A percentile compares a stretch with the other conserved stretches of the same genome.
Evolutionary conservation across 1,284 basidiomycete species (phyloP).

Genomic region (Cryptococcus sp.): DNA sequence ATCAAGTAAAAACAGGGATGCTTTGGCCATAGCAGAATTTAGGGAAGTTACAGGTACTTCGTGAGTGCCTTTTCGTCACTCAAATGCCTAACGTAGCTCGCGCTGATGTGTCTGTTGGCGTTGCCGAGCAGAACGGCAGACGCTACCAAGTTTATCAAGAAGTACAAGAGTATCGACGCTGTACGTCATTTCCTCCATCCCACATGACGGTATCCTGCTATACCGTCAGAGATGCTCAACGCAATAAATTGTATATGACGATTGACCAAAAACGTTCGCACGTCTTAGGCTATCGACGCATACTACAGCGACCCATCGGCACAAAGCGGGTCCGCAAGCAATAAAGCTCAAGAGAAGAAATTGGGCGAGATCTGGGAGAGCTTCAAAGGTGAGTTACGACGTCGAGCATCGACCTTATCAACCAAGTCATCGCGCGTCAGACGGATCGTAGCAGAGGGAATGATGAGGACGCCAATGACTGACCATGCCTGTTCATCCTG

Average conservation of each 20-base stretch:
- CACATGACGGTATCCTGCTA: too few relatives aligned
- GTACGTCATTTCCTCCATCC: constrained; percentile 18
- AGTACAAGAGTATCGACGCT: constrained; percentile 46
- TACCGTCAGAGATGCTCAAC: too few relatives aligned
- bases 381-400: constrained; percentile 46
- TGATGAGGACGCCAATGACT: neutral
- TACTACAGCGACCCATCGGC: constrained; percentile 43
- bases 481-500: neutral
- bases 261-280: neutral
- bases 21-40: constrained; percentile 33
- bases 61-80: constrained; percentile 26
- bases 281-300: constrained; percentile 40
- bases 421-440: neutral
- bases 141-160: constrained; percentile 47
- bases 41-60: constrained; percentile 44
- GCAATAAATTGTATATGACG: neutral
- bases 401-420: neutral
- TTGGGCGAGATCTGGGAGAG: constrained; percentile 51
- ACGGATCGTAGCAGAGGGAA: neutral
- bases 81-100: neutral
- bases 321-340: constrained; percentile 22
- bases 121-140: constrained; percentile 32
- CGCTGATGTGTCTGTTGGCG: neutral
- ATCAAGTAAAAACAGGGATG: constrained; percentile 6
- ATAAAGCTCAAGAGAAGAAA: constrained; percentile 45